A percentile compares a stretch with the other conserved stretches of the same genome.
Conservation (phyloP, 2,329 filamentous ascomycete genomes). For the Ophiostoma ips region DNA sequence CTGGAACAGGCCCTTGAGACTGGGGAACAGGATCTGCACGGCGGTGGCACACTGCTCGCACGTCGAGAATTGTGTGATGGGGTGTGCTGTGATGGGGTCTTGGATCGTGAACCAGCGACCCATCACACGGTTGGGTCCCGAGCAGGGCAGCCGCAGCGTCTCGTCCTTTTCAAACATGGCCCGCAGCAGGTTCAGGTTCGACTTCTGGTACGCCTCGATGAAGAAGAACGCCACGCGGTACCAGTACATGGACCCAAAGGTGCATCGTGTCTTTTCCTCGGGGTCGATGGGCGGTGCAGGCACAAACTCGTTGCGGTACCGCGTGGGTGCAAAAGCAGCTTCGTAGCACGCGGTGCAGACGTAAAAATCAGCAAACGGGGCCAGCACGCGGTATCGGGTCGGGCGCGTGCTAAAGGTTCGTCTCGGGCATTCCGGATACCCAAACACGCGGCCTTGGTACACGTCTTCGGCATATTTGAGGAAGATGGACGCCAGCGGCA, state of each 20-base stretch:
- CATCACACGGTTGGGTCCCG: constrained; percentile 36
- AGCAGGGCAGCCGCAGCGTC: constrained; percentile 43
- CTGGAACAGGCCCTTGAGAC: constrained; percentile 53
- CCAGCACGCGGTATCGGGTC: constrained; percentile 48
- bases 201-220: constrained; percentile 53
- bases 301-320: constrained; percentile 54
- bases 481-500: constrained; percentile 23
- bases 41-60: constrained; percentile 62
- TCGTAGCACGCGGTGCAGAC: constrained; percentile 74
- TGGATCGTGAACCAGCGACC: constrained; percentile 64
- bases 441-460: constrained; percentile 26
- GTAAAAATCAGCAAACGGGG: constrained; percentile 54
- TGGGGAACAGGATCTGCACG: constrained; percentile 60
- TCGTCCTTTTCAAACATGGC: constrained; percentile 48
- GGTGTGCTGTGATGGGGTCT: constrained; percentile 49
- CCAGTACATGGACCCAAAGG: constrained; percentile 67
- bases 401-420: constrained; percentile 42
- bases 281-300: constrained; percentile 43
- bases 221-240: constrained; percentile 74
- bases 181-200: constrained; percentile 55
- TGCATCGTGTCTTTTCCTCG: constrained; percentile 51
- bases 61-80: constrained; percentile 57
- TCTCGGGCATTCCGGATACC: constrained; percentile 57
- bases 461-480: constrained; percentile 42
- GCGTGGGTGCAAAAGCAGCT: constrained; percentile 51